Evolutionary conservation across 2,329 filamentous ascomycete genomes (phyloP), one percentile per base, ranked within the genome.

Genomic region (Ophiognomonia clavigignenti-juglandacearum): DNA sequence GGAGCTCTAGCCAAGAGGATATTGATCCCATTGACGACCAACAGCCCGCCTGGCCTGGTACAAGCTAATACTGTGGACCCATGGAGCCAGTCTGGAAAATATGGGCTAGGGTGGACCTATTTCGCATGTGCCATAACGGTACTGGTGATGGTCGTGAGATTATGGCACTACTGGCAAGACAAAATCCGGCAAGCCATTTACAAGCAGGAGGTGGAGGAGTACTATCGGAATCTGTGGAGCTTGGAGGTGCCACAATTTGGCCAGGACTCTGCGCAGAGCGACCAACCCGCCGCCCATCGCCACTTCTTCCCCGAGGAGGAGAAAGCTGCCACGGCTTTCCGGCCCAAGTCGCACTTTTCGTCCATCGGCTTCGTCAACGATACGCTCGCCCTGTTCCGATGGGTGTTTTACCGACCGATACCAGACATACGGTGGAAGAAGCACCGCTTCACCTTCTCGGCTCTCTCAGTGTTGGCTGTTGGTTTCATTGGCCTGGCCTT

Each of bases 151-250:
- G 59, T 85, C 10, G 73, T 92, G 61, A 82, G 89, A 55, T 75
- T 87, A 61, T 96, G 91, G 74, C 86, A 96, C 65, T 83, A 86
- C 56, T 96, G 89, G 85, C 89, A 91, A 57, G 91, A 96, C 71
- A 95, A 93, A 70, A 88, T 95, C 55, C 82, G 91, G 56, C 87
- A 91, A 56, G 91, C 89, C 53, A 80, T 93, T 51, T 88, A 93
- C 70, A 92, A 95, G 69, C 84, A 93, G 61, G 82, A 88, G 62
- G 75, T 88, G 57, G 76, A 87, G 60, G 76, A 83, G 57, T 77
- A 84, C 57, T 83, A 80, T 62, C 77, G 64, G 49, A 64, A 72
- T 42, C 54, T 77, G 39, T 75, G 82, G 63, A 72, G 63, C 60
- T 58, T 75, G 45, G 73, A 79, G 41, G 69, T 64, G 5, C 62